Percentiles rank a stretch among this genome's conserved stretches.
Evolutionary conservation across 139 green algal genomes (phyloP).

Genomic region (Coelastrella sp.): DNA sequence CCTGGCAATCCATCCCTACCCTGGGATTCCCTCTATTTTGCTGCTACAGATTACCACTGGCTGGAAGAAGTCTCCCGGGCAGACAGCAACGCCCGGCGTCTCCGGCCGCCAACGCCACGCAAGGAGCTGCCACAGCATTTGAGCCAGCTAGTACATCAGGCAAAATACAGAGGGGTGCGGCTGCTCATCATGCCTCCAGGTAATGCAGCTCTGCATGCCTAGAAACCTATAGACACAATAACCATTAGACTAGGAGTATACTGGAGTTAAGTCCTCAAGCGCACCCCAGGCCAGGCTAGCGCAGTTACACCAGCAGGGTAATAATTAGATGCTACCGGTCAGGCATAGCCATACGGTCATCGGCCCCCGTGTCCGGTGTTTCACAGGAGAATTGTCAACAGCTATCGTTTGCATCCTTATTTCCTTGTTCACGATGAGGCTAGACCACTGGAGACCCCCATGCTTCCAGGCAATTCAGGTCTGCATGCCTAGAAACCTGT

Average conservation of each 20-base stretch:
- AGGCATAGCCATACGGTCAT: no score
- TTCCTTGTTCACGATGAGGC: no score
- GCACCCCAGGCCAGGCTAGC: no score
- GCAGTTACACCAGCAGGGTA: no score
- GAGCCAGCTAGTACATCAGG: constrained; percentile 63
- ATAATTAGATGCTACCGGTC: no score
- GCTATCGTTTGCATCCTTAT: no score
- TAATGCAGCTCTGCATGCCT: not conserved
- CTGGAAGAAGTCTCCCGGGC: constrained; percentile 68
- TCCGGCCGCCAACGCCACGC: constrained; percentile 52
- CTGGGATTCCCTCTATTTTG: not conserved
- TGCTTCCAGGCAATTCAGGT: no score
- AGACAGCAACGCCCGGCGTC: constrained; percentile 65
- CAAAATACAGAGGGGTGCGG: constrained; percentile 48
- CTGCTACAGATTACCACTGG: constrained; percentile 65
- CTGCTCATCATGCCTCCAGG: constrained; percentile 69
- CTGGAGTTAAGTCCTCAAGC: not conserved
- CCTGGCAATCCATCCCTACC: no score
- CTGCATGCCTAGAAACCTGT: no score
- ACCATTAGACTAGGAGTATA: not conserved
- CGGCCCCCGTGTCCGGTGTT: no score
- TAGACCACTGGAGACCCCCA: no score
- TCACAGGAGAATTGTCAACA: no score
- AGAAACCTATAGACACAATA: not conserved
- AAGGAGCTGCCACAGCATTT: constrained; percentile 64